Base-by-base conservation (phyloP, 225 moss, liverwort and hornwort genomes). In the Straminergon stramineum region DNA sequence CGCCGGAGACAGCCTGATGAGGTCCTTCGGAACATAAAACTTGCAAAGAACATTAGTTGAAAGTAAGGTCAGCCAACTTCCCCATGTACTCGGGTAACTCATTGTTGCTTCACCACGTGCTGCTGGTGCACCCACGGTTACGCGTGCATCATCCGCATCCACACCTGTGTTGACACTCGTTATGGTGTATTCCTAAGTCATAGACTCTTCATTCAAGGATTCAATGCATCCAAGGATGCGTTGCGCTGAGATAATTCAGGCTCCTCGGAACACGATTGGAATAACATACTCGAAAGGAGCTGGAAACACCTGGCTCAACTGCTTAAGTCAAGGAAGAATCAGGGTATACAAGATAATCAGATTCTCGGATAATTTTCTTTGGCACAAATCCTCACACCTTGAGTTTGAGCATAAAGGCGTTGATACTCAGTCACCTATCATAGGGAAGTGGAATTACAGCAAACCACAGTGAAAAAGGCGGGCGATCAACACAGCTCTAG, bases 71-170 rank as follows among this genome's bases (percentile, higher is more conserved):
- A 87, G 53, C 37, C 74, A 95, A 95, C 94, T 96, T 96, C 91
- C 96, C 95, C 96, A 96, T 96, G 91, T 95, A 58, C 93, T 98
- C 95, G 22, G 96, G 92, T 66, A 98, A 94, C 89, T 97, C 95
- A 90, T 94, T 95, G 81, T 96, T 89, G 97, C 96, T 91, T 96
- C 96, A 77, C 96, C 96, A 77, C 95, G 92, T 51, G 96, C 96
- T 92, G 95, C 96, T 84, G 96, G 95, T 88, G 96, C 96, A 84
- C 93, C 96, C 87, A 97, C 96, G 75, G 97, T 95, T 39, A 96
- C 96, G 51, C 94, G 91, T 35, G 95, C 95, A 94, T 96, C 96
- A 94, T 98, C 98, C 57, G 96, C 96, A 91, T 97, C 30, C 86
- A 90, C 84, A 90, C 79, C 88, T 90, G 90, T n/a, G 57, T 23